Conservation (phyloP, 164 flowering plant species). For the Cinnamomum micranthum region DNA sequence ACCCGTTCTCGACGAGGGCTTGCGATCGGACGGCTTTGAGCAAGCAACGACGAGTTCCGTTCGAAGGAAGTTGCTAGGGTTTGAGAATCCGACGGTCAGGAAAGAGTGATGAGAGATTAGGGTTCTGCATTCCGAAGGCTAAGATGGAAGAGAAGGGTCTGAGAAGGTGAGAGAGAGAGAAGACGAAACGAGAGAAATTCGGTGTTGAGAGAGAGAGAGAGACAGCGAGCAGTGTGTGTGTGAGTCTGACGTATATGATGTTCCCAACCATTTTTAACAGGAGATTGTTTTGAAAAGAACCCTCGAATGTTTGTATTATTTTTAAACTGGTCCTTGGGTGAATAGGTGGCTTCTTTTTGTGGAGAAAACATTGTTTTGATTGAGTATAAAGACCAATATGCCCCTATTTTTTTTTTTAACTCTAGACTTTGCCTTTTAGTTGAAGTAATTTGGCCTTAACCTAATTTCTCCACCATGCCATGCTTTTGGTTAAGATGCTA, state of each 20-base stretch:
- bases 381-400: too few species aligned
- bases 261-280: too few species aligned
- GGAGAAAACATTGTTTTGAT: too few species aligned
- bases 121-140: conserved; percentile 11
- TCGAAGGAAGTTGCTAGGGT: not conserved
- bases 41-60: not conserved
- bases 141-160: conserved; percentile 2
- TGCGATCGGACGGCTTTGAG: not conserved
- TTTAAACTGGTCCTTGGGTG: too few species aligned
- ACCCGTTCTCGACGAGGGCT: conserved; percentile 13
- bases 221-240: not conserved
- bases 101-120: not conserved
- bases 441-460: too few species aligned
- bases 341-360: too few species aligned
- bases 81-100: conserved; percentile 3
- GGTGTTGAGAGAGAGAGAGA: not conserved
- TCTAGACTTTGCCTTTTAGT: too few species aligned
- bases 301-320: too few species aligned
- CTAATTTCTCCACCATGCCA: too few species aligned
- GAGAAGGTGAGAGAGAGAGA: not conserved
- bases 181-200: not conserved
- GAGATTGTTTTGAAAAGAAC: too few species aligned
- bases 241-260: not conserved
- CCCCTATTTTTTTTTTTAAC: too few species aligned
- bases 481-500: too few species aligned